phyloP scores from a whole-genome alignment of 192 early-diverging fungal species.

The Gonapodya prolifera region DNA sequence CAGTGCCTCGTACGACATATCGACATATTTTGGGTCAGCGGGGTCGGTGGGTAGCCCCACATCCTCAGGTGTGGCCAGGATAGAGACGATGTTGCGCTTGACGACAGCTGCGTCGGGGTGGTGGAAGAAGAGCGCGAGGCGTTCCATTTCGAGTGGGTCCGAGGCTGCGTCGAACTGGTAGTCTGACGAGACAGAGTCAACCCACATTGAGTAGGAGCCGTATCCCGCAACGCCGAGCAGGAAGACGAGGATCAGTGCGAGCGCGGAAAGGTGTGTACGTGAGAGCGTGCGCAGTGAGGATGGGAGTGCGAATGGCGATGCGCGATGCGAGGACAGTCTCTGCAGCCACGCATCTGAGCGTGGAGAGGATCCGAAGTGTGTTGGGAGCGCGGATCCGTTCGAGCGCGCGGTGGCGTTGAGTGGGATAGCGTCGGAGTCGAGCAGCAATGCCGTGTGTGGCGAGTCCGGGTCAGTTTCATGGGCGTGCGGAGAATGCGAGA shows the following conservation, averaged over 20 bases:
- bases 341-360: not conserved
- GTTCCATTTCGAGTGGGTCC: not conserved
- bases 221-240: not conserved
- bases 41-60: not conserved
- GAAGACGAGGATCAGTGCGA: not conserved
- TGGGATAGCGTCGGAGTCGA: not conserved
- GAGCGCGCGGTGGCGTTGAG: not conserved
- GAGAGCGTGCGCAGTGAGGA: not conserved
- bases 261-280: not conserved
- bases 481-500: not conserved
- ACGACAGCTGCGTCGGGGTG: not conserved
- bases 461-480: not conserved
- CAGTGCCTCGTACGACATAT: not conserved
- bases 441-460: not conserved
- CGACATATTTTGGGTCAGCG: not conserved
- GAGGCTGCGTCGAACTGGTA: not conserved
- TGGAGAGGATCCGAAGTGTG: not conserved
- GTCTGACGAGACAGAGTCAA: not conserved
- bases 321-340: not conserved
- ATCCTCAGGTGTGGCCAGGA: not conserved
- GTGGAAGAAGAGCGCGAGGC: not conserved
- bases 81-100: not conserved
- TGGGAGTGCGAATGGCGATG: not conserved
- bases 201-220: not conserved
- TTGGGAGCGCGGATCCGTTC: not conserved